Base-by-base conservation (phyloP, 495 filamentous ascomycete species). In the Bombardia bombarda region DNA sequence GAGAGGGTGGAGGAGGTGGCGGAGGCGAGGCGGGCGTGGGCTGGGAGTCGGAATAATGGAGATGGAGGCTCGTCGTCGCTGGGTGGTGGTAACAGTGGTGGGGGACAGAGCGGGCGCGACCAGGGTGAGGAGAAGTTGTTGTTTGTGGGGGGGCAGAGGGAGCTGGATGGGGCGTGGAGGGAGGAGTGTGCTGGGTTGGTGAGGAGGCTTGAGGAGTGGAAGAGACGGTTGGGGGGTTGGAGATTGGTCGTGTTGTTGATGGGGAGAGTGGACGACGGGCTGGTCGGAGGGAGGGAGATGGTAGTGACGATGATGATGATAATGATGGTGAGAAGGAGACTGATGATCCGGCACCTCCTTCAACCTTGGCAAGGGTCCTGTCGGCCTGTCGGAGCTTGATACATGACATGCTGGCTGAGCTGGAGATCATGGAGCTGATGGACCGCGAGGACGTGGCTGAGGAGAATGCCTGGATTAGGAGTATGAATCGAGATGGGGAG, bases 391-490 rank as follows among this genome's bases (percentile, higher is more conserved):
- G 59, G 3, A 42, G 42, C 6, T 47, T 77, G 26, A 63, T 74
- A 3, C 36, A 48, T 32, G 65, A 66, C 20, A 75, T 78, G 72
- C 47, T 71, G 36, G 54, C 49, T 16, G 74, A 75, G 51, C 56
- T 78, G 32, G 45, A 45, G 3, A 22, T 64, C 8, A 76, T 78
- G 74, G 59, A 58, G 35, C 50, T 57, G 47, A 68, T 76, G 25
- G 68, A 75, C 54, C 46, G 52, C 20, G 70, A 73, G 40, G 67
- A 62, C 5, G 52, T 63, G 28, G 47, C 46, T 12, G 53, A 58
- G 16, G 74, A 78, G 55, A 58, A 57, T 23, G 51, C 49, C 18
- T 78, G 74, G 74, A 69, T 76, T 37, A 58, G 53, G 46, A 43
- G 33, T 34, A 67, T 73, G 60, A 74, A 72, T 44, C 45, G 62